A percentile compares a stretch with the other conserved stretches of the same genome.
Conservation (phyloP, 208 protist genomes). For the Phytomonas serpens region DNA sequence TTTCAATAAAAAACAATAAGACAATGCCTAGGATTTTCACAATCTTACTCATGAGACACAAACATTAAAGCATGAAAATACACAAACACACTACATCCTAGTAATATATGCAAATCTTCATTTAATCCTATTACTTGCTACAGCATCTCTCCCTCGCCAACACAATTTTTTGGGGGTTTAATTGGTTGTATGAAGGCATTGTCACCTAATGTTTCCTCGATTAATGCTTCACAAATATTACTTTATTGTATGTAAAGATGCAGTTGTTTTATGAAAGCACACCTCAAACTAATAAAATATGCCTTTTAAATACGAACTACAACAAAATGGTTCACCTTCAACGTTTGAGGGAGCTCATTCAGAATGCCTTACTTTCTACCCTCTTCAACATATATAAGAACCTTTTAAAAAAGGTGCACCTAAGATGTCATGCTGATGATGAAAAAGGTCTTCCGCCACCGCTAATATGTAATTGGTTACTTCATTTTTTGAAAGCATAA, state of each 20-base stretch:
- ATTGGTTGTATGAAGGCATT: background rate
- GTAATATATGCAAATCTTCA: background rate
- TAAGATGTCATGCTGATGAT: background rate
- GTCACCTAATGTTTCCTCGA: background rate
- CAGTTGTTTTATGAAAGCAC: background rate
- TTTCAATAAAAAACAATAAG: conserved; percentile 1
- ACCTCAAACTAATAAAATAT: background rate
- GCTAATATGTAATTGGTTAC: background rate
- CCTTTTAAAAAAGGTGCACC: background rate
- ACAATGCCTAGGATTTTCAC: background rate
- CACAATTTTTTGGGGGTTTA: background rate
- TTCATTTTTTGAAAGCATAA: background rate
- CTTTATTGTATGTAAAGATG: background rate
- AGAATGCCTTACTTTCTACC: background rate
- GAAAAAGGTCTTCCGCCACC: background rate
- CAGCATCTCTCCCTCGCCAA: background rate
- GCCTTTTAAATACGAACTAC: background rate
- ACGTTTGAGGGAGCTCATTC: background rate
- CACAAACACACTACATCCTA: conserved; percentile 1
- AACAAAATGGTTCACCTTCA: background rate
- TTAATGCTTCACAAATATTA: background rate
- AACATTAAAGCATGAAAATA: conserved; percentile 10
- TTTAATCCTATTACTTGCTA: background rate
- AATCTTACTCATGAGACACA: background rate
- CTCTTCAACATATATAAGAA: background rate